A percentile compares a stretch with the other conserved stretches of the same genome.
phyloP scores from a whole-genome alignment of 148 eudicot species.

The Fagopyrum homotropicum region DNA sequence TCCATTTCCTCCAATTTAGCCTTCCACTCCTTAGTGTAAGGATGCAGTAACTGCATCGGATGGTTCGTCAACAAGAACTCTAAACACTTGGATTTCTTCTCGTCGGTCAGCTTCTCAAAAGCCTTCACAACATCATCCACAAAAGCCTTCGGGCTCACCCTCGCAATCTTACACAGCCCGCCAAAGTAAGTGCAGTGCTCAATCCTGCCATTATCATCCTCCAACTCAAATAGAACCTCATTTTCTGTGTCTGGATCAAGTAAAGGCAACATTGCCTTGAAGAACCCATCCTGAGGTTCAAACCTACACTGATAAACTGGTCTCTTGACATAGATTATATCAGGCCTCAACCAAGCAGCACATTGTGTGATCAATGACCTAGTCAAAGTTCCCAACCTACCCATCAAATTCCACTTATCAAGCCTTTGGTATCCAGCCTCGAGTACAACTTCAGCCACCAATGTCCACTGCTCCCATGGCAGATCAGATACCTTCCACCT shows the following conservation, averaged over 20 bases:
- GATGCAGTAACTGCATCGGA: slow-evolving; percentile 74
- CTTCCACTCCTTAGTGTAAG: slow-evolving; percentile 96
- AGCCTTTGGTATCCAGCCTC: slow-evolving; percentile 76
- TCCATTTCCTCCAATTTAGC: slow-evolving; percentile 90
- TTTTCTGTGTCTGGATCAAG: slow-evolving; percentile 66
- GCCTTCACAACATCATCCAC: slow-evolving; percentile 96
- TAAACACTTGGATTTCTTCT: slow-evolving; percentile 75
- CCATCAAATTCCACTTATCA: slow-evolving; percentile 98
- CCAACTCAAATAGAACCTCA: slow-evolving; percentile 62
- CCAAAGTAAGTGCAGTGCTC: slow-evolving; percentile 76
- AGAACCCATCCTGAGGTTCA: slow-evolving; percentile 84
- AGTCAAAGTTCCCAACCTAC: slow-evolving; percentile 72
- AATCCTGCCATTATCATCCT: slow-evolving; percentile 64
- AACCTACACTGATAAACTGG: slow-evolving; percentile 89
- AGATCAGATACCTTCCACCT: slow-evolving; percentile 73
- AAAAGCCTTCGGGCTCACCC: slow-evolving; percentile 68
- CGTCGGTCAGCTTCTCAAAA: slow-evolving; percentile 79
- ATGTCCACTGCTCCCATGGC: slow-evolving; percentile 95
- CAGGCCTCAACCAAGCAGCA: slow-evolving; percentile 98
- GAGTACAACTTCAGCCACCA: slow-evolving; percentile 73
- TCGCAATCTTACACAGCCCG: slow-evolving; percentile 84
- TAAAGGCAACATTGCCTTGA: slow-evolving; percentile 47
- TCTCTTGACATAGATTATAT: slow-evolving; percentile 77
- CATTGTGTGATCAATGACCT: slow-evolving; percentile 69
- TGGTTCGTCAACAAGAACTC: slow-evolving; percentile 73